Evolutionary conservation across 345 rosid genomes (phyloP).

Genomic region (Linum tenue): DNA sequence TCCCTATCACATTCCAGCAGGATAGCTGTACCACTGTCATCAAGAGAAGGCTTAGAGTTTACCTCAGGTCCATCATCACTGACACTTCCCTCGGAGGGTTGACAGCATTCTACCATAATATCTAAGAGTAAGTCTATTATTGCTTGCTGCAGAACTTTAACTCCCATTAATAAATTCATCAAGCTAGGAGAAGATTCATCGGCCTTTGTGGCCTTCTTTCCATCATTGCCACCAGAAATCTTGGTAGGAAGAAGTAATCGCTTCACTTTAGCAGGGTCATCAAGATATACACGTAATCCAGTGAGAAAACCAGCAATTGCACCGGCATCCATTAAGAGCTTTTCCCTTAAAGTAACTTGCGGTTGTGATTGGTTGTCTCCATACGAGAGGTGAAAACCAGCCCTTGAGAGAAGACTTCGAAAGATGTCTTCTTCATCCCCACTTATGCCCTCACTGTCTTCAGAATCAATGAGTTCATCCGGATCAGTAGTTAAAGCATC

Average conservation of each 20-base stretch:
- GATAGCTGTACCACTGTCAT: slow-evolving; percentile 40
- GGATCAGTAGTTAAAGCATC: slow-evolving; percentile 99
- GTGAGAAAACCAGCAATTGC: slow-evolving; percentile 98
- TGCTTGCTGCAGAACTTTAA: slow-evolving; percentile 98
- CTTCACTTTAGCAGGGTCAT: slow-evolving; percentile 97
- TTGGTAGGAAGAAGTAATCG: slow-evolving; percentile 94
- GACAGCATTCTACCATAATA: slow-evolving; percentile 98
- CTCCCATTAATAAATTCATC: slow-evolving; percentile 98
- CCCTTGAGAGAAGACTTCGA: slow-evolving; percentile 86
- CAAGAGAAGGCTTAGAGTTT: slow-evolving; percentile 37
- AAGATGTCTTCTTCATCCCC: slow-evolving; percentile 99
- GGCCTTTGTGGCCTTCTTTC: slow-evolving; percentile 50
- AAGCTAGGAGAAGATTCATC: slow-evolving; percentile 95
- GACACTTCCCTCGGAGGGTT: slow-evolving; percentile 70
- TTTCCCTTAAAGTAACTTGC: slow-evolving; percentile 76
- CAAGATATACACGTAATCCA: slow-evolving; percentile 89
- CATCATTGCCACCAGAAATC: slow-evolving; percentile 62
- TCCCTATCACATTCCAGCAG: slow-evolving; percentile 59
- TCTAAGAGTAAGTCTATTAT: slow-evolving; percentile 92
- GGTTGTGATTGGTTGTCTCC: slow-evolving; percentile 91
- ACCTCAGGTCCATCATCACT: slow-evolving; percentile 39
- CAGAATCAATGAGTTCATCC: slow-evolving; percentile 97
- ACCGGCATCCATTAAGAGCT: slow-evolving; percentile 98
- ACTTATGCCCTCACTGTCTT: slow-evolving; percentile 88
- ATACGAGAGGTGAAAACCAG: slow-evolving; percentile 92